Conservation (phyloP, 495 filamentous ascomycete species). For the Talaromyces borbonicus region DNA sequence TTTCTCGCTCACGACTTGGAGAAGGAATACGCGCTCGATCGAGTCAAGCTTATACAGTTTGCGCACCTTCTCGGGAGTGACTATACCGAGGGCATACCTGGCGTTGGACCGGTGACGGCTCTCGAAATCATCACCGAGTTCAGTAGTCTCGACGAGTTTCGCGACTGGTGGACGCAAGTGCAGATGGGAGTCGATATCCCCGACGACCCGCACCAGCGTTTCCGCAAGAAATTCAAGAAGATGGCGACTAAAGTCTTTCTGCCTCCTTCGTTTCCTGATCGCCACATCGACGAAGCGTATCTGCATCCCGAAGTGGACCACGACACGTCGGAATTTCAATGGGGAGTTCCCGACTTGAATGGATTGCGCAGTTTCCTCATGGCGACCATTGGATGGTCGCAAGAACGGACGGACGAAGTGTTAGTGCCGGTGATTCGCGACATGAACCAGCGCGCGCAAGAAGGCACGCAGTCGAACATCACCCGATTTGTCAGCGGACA, state of each 20-base stretch:
- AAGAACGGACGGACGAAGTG: slow-evolving; percentile 87
- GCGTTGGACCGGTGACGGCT: slow-evolving; percentile 87
- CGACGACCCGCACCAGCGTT: slow-evolving; percentile 38
- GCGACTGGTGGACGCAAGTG: slow-evolving; percentile 75
- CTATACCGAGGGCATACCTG: slow-evolving; percentile 86
- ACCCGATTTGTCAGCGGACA: slow-evolving; percentile 72
- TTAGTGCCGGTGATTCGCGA: slow-evolving; percentile 88
- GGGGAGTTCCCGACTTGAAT: slow-evolving; percentile 90
- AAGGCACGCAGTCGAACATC: slow-evolving; percentile 93
- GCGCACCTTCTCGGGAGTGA: slow-evolving; percentile 87
- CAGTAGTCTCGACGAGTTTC: slow-evolving; percentile 54
- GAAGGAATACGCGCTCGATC: slow-evolving; percentile 75
- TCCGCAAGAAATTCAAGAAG: slow-evolving; percentile 76
- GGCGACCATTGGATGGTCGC: slow-evolving; percentile 86
- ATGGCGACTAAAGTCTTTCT: slow-evolving; percentile 79
- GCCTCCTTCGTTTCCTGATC: slow-evolving; percentile 64
- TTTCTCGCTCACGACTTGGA: slow-evolving; percentile 83
- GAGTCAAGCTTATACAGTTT: slow-evolving; percentile 72
- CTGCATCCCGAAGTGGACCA: slow-evolving; percentile 74
- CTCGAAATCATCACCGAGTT: slow-evolving; percentile 93
- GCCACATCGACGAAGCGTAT: slow-evolving; percentile 71
- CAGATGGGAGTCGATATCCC: slow-evolving; percentile 44
- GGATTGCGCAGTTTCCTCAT: slow-evolving; percentile 78
- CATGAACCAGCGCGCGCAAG: slow-evolving; percentile 76
- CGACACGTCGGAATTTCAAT: slow-evolving; percentile 71